phyloP scores from a whole-genome alignment of 345 rosid species.

The Hevea brasiliensis region DNA sequence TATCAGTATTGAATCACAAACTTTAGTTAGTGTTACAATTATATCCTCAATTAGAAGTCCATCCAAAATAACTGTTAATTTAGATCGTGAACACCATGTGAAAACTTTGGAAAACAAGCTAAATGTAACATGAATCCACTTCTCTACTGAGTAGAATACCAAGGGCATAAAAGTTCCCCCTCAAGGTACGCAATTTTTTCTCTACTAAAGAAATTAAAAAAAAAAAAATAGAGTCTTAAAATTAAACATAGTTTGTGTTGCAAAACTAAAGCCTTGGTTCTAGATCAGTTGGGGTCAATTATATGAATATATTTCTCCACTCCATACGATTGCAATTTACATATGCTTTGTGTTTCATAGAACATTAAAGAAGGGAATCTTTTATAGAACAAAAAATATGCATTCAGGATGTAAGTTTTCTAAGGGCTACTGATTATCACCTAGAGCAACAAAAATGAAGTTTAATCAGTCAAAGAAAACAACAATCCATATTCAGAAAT shows the following conservation, averaged over 20 bases:
- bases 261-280: not conserved
- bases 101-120: not conserved
- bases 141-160: not conserved
- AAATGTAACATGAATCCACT: not conserved
- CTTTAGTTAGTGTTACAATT: too few species aligned
- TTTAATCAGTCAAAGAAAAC: not conserved
- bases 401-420: not conserved
- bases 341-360: not conserved
- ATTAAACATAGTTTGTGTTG: not conserved
- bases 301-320: not conserved
- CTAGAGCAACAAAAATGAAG: conserved; percentile 3
- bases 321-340: not conserved
- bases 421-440: not conserved
- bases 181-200: not conserved
- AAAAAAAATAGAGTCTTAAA: too few species aligned
- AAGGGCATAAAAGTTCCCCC: not conserved
- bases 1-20: too few species aligned
- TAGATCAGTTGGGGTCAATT: not conserved
- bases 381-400: not conserved
- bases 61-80: too few species aligned
- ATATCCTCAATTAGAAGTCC: too few species aligned
- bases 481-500: not conserved
- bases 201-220: not conserved
- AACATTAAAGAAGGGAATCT: too few species aligned
- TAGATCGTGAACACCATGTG: not conserved